Evolutionary conservation across 2,329 filamentous ascomycete genomes (phyloP), one percentile per base, ranked within the genome.

Genomic region (Mariannaea sp.): DNA sequence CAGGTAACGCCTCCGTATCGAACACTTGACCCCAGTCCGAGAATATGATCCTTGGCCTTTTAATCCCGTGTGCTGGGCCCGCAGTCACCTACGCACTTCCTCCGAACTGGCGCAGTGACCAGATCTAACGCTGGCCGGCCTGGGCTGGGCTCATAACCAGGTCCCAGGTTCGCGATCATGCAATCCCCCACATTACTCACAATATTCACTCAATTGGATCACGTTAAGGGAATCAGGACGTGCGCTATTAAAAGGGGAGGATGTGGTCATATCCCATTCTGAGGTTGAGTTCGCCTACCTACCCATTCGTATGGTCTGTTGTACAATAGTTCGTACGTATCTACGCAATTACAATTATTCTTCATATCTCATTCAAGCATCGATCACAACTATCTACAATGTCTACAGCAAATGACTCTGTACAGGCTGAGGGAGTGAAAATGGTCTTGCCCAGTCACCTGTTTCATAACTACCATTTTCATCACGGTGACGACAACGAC

Each of bases 171-270:
- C 17, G n/a, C 9, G 12, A 19, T 39, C 36, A 39, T 39, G 36
- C 36, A 39, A 39, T 39, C 36, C 36, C 36, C 36, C 36, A 39
- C 36, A 39, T 17, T 36, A 20, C 19, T 36, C 33, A 12, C 36
- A 13, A 13, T 22, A 24, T 12, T 29, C 26, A 12, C 7, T 29
- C 26, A 12, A 12, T 24, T 39, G 36, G 36, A 17, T 16, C 33
- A 19, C 33, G 14, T 36, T 9, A 19, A 39, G 17, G 19, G 36
- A 12, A 24, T 12, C 19, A 24, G 36, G 36, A 19, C 7, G 7
- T 39, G 36, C 36, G 36, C 5, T 39, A 39, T 39, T 39, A 39
- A 39, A 35, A 39, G 36, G 19, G 13, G 36, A 22, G 29, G 10
- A 22, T 8, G 36, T 9, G 19, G 20, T 39, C 36, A 24, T 24